Percentiles rank a stretch among this genome's conserved stretches.
phyloP scores from a whole-genome alignment of 1,284 basidiomycete genomes.

The Rhodotorula sp. region DNA sequence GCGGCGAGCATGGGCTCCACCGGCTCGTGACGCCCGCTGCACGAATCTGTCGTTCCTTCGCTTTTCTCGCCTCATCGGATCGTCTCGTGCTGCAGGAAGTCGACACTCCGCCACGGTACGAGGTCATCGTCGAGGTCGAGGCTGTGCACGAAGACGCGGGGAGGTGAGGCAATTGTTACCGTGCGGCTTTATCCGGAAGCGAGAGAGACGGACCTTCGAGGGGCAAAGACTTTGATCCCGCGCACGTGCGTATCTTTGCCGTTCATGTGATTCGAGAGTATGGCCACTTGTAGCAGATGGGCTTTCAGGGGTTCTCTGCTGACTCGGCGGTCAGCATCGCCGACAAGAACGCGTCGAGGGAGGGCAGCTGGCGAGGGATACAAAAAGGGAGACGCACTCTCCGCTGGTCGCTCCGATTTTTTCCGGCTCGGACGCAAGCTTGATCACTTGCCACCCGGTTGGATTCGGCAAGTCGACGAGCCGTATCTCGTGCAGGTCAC shows the following conservation, averaged over 20 bases:
- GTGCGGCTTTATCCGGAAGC: too few species aligned
- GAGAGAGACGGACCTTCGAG: constrained; percentile 63
- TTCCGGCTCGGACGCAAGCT: constrained; percentile 56
- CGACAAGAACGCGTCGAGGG: background rate
- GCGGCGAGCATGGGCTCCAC: too few species aligned
- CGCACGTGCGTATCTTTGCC: constrained; percentile 98
- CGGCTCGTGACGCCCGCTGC: background rate
- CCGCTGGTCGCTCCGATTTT: constrained; percentile 19
- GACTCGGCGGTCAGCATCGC: too few species aligned
- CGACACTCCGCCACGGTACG: constrained; percentile 63
- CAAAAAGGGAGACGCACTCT: constrained; percentile 15
- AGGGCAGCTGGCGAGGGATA: background rate
- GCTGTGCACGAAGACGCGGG: constrained; percentile 45
- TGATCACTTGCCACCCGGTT: constrained; percentile 91
- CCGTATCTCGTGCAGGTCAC: constrained; percentile 89
- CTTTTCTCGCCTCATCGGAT: constrained; percentile 57
- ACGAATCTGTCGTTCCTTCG: too few species aligned
- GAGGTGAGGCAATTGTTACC: background rate
- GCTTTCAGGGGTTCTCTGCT: constrained; percentile 78
- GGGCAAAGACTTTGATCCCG: constrained; percentile 80
- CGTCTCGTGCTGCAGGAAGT: constrained; percentile 73
- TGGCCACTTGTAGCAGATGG: constrained; percentile 84
- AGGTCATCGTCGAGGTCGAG: constrained; percentile 58
- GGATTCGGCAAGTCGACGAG: constrained; percentile 81
- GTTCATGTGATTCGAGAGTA: constrained; percentile 92